Evolutionary conservation across 208 protist species (phyloP), one percentile per base, ranked within the genome.

Genomic region (Trypanosoma mega): DNA sequence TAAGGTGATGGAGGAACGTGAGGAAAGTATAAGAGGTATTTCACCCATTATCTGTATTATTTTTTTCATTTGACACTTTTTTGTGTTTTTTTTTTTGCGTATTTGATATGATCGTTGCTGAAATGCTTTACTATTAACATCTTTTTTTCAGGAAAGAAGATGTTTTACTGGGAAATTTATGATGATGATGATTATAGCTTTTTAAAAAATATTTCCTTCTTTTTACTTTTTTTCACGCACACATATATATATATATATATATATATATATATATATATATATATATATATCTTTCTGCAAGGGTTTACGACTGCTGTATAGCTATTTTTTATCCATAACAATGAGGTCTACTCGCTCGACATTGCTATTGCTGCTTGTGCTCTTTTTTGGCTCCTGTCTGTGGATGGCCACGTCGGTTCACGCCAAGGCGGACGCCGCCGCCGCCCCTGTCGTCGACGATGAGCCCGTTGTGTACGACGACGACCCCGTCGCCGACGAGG

Each of bases 401-500:
- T 41, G 5, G 21, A 14, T 33, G 47, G 36, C 39, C 7, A 36
- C 37, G 21, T 48, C 39, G 2, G 30, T 36, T 57, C 8, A 21
- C 23, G 36, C 48, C n/a, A 31, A 43, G 48, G 61, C 36, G 3
- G 34, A 21, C 6, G 52, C 2, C 37, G 41, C n/a, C n/a, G n/a
- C n/a, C n/a, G n/a, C 44, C 44, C 5, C 44, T 45, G 36, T 55
- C 1, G 12, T 26, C 3, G 55, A 51, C 16, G 49, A 33, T 7
- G 30, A 39, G 18, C 52, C 33, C 7, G 36, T n/a, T 20, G 60
- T 55, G 4, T 55, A 64, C 8, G 55, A 49, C 9, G 80, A 69
- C 12, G 72, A 82, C n/a, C 71, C 69, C 24, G 45, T 67, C 24
- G 68, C 82, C 34, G 51, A 61, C 9, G 64, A 51, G 9, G 29